A percentile compares a stretch with the other conserved stretches of the same genome.
Evolutionary conservation across 2,329 filamentous ascomycete genomes (phyloP).

Genomic region (Pseudogymnoascus sp.): DNA sequence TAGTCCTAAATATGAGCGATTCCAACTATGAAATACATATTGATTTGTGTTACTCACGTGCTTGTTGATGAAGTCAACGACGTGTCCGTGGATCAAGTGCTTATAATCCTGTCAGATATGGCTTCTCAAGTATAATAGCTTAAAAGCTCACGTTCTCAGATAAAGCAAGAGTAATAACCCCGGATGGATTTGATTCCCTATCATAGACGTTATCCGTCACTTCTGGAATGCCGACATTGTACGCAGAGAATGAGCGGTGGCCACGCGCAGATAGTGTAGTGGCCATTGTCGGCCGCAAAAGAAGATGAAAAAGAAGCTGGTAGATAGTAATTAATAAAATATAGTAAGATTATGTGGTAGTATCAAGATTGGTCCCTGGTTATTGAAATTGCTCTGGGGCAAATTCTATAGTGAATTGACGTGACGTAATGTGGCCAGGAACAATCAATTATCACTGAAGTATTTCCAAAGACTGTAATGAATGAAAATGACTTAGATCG

Average conservation of each 20-base stretch:
- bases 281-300: background rate
- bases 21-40: background rate
- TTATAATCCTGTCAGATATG: slow-evolving; percentile 14
- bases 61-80: slow-evolving; percentile 32
- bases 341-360: background rate
- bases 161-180: slow-evolving; percentile 17
- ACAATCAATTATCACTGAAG: background rate
- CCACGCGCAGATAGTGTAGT: background rate
- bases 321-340: background rate
- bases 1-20: slow-evolving; percentile 20
- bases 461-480: background rate
- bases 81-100: slow-evolving; percentile 31
- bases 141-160: slow-evolving; percentile 18
- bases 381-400: background rate
- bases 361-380: background rate
- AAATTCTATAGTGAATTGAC: background rate
- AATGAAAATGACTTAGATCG: no score
- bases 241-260: background rate
- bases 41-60: slow-evolving; percentile 23
- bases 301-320: background rate
- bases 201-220: slow-evolving; percentile 16
- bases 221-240: background rate
- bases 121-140: background rate
- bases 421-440: background rate
- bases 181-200: slow-evolving; percentile 16